These are phyloP conservation scores for Lizonia empirigonia DNA, from an alignment of 2,329 filamentous ascomycete species.

Conservation along the genomic window DNA sequence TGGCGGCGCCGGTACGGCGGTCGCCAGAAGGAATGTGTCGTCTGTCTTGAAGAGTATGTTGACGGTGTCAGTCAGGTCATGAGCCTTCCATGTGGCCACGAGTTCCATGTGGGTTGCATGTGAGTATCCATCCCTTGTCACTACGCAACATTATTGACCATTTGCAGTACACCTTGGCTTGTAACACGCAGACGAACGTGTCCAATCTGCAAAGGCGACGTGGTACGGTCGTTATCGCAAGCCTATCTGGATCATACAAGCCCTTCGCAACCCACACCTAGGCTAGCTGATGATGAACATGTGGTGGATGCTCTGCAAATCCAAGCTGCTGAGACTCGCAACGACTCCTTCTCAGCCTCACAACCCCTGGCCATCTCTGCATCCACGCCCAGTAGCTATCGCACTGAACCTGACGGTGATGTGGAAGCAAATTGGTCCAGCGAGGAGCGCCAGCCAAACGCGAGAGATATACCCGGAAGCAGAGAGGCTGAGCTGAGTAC, in stretches of 20 bases:
- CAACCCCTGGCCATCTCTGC: constrained; percentile 51
- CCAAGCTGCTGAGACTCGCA: constrained; percentile 52
- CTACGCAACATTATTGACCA: constrained; percentile 26
- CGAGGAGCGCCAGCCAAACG: constrained; percentile 50
- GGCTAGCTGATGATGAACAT: constrained; percentile 29
- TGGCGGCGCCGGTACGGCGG: constrained; percentile 66
- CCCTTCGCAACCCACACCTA: constrained; percentile 30
- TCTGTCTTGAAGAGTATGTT: constrained; percentile 94
- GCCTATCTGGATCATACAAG: constrained; percentile 39
- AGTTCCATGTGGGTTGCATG: constrained; percentile 99
- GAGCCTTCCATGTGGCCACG: constrained; percentile 95
- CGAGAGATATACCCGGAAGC: constrained; percentile 22
- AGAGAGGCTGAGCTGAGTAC: constrained; percentile 25
- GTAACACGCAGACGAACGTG: constrained; percentile 96
- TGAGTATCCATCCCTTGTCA: constrained; percentile 61
- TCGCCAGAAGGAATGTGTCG: constrained; percentile 84
- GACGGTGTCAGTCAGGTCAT: constrained; percentile 95
- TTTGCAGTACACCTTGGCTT: constrained; percentile 84
- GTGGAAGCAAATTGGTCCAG: constrained; percentile 45
- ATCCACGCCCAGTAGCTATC: constrained; percentile 15
- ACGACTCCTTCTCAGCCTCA: constrained; percentile 58
- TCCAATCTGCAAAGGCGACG: constrained; percentile 97
- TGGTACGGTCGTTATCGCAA: constrained; percentile 63
- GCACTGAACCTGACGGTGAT: constrained; percentile 27
- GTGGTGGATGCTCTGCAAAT: constrained; percentile 54